Conservation (phyloP, 2,329 filamentous ascomycete genomes). For the Fusarium proliferatum region DNA sequence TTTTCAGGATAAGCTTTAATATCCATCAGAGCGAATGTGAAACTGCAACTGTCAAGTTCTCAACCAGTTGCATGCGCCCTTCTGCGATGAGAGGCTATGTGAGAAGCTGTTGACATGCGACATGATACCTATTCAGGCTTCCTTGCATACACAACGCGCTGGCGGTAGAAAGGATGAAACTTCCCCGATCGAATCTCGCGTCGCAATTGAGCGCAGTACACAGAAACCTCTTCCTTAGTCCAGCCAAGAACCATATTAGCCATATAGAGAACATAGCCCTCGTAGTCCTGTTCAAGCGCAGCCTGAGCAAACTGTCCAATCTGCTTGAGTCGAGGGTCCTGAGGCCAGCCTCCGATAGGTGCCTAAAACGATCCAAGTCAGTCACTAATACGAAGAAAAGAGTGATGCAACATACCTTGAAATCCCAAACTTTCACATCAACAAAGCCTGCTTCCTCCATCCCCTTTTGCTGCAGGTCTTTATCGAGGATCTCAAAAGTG, state of each 20-base stretch:
- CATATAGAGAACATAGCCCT: constrained; percentile 50
- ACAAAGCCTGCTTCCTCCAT: constrained; percentile 43
- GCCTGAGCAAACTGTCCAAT: constrained; percentile 46
- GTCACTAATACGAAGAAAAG: fast-evolving
- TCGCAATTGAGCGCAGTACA: constrained; percentile 51
- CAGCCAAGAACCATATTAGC: constrained; percentile 51
- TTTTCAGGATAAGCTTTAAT: no score
- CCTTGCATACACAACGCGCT: constrained; percentile 44
- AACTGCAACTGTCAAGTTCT: no score
- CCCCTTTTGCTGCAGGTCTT: constrained; percentile 30
- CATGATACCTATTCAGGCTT: constrained; percentile 26
- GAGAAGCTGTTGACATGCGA: no score
- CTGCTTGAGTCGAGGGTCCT: constrained; percentile 20
- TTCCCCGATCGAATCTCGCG: constrained; percentile 46
- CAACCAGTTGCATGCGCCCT: no score
- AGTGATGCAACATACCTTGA: background rate
- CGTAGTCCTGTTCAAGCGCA: constrained; percentile 51
- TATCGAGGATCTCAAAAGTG: constrained; percentile 43
- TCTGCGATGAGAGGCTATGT: no score
- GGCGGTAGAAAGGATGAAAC: constrained; percentile 46
- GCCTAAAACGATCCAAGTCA: constrained; percentile 8
- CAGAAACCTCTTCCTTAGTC: constrained; percentile 48
- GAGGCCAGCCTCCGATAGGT: constrained; percentile 36
- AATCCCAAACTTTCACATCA: constrained; percentile 32
- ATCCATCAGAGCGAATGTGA: no score